These are phyloP conservation scores for Pelagophyceae sp. DNA, from an alignment of 352 stramenopile species.

Conservation along the genomic window DNA sequence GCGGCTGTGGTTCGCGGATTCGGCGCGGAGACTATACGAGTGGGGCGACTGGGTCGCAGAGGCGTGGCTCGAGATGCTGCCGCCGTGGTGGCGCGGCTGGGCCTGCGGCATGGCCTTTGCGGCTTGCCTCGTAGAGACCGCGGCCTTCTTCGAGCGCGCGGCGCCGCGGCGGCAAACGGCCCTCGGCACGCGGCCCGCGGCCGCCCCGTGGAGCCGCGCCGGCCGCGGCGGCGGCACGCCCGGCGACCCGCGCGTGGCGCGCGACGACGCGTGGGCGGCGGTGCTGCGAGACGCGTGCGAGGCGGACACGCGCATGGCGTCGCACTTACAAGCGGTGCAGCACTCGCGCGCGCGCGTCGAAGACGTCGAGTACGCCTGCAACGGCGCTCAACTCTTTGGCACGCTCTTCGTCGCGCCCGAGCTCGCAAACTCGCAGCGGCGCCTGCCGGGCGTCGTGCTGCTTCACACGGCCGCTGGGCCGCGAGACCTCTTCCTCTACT, in stretches of 20 bases:
- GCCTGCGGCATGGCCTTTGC: neutral
- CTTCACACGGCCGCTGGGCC: conserved; percentile 50
- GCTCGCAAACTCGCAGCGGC: neutral
- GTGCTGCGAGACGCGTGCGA: neutral
- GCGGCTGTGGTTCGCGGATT: no score
- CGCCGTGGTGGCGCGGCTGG: neutral
- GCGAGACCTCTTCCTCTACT: conserved; percentile 47
- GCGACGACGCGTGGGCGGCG: conserved; percentile 1
- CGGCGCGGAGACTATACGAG: no score
- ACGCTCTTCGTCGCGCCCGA: neutral
- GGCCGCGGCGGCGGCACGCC: neutral
- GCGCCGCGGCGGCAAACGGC: neutral
- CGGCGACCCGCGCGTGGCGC: neutral
- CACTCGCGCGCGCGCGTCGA: neutral
- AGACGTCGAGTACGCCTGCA: neutral
- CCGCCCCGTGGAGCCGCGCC: neutral
- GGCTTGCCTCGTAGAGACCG: neutral
- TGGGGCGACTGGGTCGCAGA: neutral
- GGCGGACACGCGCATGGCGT: neutral
- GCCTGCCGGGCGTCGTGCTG: conserved; percentile 33
- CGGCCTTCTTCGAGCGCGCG: neutral
- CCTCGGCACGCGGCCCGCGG: neutral
- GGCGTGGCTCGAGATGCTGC: neutral
- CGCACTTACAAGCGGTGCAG: neutral
- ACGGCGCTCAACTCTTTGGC: neutral